Conservation (phyloP, 352 stramenopile genomes). For the Pythium insidiosum region DNA sequence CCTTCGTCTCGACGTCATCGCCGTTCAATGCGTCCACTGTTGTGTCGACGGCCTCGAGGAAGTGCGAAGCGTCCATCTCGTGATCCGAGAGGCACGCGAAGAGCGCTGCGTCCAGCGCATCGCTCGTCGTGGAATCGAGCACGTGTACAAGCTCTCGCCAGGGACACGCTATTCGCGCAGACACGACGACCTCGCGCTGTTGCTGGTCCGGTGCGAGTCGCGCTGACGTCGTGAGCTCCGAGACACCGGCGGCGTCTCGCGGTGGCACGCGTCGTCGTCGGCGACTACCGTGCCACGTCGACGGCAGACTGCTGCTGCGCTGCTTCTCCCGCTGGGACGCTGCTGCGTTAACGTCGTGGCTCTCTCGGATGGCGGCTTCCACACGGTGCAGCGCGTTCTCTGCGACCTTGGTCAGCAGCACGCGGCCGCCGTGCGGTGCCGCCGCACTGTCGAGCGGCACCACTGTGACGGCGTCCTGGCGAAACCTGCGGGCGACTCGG, state of each 20-base stretch:
- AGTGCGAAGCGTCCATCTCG: neutral
- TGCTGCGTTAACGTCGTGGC: neutral
- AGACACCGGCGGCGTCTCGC: too few relatives aligned
- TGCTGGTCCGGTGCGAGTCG: neutral
- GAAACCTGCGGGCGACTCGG: neutral
- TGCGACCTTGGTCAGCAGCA: slow-evolving; percentile 5
- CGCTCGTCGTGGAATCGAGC: slow-evolving; percentile 2
- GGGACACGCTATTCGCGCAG: neutral
- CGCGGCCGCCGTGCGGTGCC: neutral
- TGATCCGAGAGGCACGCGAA: slow-evolving; percentile 5
- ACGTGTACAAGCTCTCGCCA: slow-evolving; percentile 3
- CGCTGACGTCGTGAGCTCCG: too few relatives aligned
- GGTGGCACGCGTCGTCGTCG: too few relatives aligned
- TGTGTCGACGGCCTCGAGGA: slow-evolving; percentile 2
- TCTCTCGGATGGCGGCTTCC: neutral
- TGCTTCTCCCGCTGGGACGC: neutral
- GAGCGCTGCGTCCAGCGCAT: slow-evolving; percentile 9
- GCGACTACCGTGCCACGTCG: too few relatives aligned
- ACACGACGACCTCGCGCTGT: neutral
- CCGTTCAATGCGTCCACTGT: neutral
- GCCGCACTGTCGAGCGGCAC: too few relatives aligned
- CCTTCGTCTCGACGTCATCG: neutral
- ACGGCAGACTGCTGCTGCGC: slow-evolving; percentile 1
- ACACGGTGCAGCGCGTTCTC: slow-evolving; percentile 2
- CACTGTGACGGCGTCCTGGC: neutral